Evolutionary conservation across 495 filamentous ascomycete species (phyloP), one percentile per base, ranked within the genome.

Genomic region (Astrocystis sublimbata): DNA sequence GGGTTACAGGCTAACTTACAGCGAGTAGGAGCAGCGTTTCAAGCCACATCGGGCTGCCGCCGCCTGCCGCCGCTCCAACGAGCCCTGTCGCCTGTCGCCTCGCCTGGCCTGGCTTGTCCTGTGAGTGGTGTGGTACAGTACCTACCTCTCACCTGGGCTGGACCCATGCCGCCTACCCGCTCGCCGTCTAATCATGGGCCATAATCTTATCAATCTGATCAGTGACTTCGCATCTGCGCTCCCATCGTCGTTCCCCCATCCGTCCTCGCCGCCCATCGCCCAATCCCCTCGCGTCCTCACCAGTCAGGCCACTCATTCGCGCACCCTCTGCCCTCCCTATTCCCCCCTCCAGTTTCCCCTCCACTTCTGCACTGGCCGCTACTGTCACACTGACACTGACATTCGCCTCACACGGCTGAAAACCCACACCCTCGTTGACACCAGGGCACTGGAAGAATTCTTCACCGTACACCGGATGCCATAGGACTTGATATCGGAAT

Each of bases 201-300:
- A 65, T 72, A 71, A 75, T 75, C 72, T 75, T 75, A 75, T 75
- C 72, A 75, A 75, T 75, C 72, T 67, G 68, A 71, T 75, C 72
- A 71, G 71, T 71, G 64, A 69, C 69, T 64, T 65, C 64, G 61
- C 64, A 65, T 63, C 54, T 45, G 30, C 41, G 19, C n/a, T 38
- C 19, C 36, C 52, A 45, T 57, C 53, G 17, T 8, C 49, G 23
- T 66, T 63, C 64, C 60, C 12, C 61, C 50, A 63, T 51, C 41
- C 50, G 36, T 19, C 36, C 55, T 35, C 28, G 28, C 13, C 17
- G 9, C 49, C 8, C 10, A 9, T 30, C 52, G 31, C 38, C 49
- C 28, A 51, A 58, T 61, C 63, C 57, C 51, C 57, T 56, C 60
- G 56, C 9, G 17, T 54, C 21, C 50, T 41, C 19, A 21, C 26